Base-by-base conservation (phyloP, 2,329 filamentous ascomycete species). In the Septoria petroselini region DNA sequence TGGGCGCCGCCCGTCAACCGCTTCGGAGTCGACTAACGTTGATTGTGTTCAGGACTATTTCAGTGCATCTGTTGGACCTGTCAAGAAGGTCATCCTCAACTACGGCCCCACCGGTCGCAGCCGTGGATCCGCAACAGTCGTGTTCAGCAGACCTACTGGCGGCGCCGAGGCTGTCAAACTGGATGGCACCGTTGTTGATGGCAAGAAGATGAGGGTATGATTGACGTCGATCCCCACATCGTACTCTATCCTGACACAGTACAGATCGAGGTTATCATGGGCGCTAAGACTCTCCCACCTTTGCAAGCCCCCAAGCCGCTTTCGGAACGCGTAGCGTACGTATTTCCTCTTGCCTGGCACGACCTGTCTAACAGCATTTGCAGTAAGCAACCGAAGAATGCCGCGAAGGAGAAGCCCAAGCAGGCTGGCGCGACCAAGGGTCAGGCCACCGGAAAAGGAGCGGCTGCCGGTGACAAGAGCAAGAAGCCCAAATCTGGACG, bases 21-120 rank as follows among this genome's bases (percentile, higher is more conserved):
- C 25, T 41, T 43, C 45, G 57, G 55, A 52, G 51, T 73, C 68
- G 66, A 87, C 86, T 89, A 82, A 89, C 84, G 72, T 54, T 50
- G 50, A 41, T 48, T 55, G 54, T 57, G 51, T 75, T 73, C 89
- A 98, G 93, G 93, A 98, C 76, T 98, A 97, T 74, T 97, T 98
- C 72, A 75, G 79, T 67, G 85, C 88, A 68, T 86, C 88, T 64
- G 83, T 95, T 70, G 91, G 91, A 62, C 82, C 86, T 58, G 88
- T 97, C 73, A 96, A 94, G 80, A 86, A 81, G 72, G 88, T 94
- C 58, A 84, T 93, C 62, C 78, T 98, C 64, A 89, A 88, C 43
- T 98, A 98, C 73, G 93, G 91, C 65, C 88, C 91, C 58, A 89
- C 88, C 68, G 91, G 91, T 58, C 82, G 84, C 62, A 96, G 91